Percentiles rank a stretch among this genome's conserved stretches.
These are phyloP conservation scores for Coemansia reversa DNA, from an alignment of 192 early-diverging fungal species.

Conservation along the genomic window DNA sequence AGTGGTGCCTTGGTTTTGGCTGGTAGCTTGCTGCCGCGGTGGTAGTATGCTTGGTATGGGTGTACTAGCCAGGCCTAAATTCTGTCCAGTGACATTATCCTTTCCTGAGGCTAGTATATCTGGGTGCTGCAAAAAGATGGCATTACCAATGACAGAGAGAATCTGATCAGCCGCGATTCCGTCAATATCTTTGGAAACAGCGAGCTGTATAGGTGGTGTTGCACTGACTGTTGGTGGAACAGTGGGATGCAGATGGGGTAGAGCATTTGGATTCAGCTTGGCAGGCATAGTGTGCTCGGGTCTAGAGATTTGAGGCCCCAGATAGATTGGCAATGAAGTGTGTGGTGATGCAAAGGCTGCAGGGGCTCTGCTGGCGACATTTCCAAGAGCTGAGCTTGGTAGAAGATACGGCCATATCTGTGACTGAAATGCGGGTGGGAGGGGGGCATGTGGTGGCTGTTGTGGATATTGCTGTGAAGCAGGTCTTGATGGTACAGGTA, in stretches of 20 bases:
- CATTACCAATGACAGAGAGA: conserved; percentile 29
- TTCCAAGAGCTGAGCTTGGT: not conserved
- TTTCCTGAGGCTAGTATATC: not conserved
- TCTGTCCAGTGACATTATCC: not conserved
- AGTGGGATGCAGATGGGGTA: not conserved
- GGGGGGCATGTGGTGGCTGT: not conserved
- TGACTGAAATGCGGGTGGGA: conserved; percentile 10
- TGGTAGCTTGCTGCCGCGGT: not conserved
- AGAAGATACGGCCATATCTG: conserved; percentile 3
- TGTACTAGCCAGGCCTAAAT: not conserved
- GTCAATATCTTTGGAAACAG: conserved; percentile 13
- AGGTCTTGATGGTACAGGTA: conserved; percentile 3
- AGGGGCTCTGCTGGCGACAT: conserved; percentile 1
- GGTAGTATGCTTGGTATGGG: not conserved
- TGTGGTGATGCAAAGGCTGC: not conserved
- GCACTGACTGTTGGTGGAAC: not conserved
- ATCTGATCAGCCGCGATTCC: conserved; percentile 22
- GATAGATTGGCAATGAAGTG: not conserved
- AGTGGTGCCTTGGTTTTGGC: not conserved
- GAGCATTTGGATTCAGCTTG: not conserved
- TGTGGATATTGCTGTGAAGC: conserved; percentile 5
- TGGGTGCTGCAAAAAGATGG: conserved; percentile 27
- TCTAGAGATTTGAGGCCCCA: not conserved
- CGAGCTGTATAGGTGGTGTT: not conserved
- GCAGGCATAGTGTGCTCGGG: not conserved